Evolutionary conservation across 1,284 basidiomycete species (phyloP).

Genomic region (Boletellus deceptivus): DNA sequence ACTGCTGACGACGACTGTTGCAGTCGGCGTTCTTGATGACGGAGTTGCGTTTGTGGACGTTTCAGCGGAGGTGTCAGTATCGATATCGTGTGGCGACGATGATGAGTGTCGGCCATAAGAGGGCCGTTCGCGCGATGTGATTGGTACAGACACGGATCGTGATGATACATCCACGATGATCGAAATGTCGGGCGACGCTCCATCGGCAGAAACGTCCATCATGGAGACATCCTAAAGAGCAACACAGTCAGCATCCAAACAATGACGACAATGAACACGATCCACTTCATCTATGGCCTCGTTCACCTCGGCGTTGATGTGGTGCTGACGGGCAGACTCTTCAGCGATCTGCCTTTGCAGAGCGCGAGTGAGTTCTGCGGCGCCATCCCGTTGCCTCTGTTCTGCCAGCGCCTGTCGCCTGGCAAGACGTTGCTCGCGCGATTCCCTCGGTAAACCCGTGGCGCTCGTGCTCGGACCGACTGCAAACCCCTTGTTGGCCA

Average conservation of each 20-base stretch:
- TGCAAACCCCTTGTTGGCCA: constrained; percentile 79
- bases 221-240: constrained; percentile 27
- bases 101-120: constrained; percentile 22
- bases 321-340: constrained; percentile 14
- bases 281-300: constrained; percentile 26
- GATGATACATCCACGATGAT: constrained; percentile 22
- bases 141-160: constrained; percentile 17
- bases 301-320: constrained; percentile 5
- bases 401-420: constrained; percentile 54
- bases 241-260: constrained; percentile 7
- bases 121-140: constrained; percentile 21
- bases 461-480: constrained; percentile 67
- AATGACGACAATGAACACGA: constrained; percentile 1
- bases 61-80: constrained; percentile 56
- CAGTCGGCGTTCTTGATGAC: constrained; percentile 58
- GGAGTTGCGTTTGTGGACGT: constrained; percentile 59
- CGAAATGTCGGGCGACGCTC: constrained; percentile 21
- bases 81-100: constrained; percentile 43
- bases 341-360: constrained; percentile 48
- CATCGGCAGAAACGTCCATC: constrained; percentile 20
- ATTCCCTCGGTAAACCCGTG: constrained; percentile 62
- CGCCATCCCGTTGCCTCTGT: constrained; percentile 52
- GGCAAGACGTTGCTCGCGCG: constrained; percentile 65
- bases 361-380: constrained; percentile 53
- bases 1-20: constrained; percentile 49